A percentile compares a stretch with the other conserved stretches of the same genome.
Evolutionary conservation across 768 basidiomycete species (phyloP).

Genomic region (Lentinula guzmanii): DNA sequence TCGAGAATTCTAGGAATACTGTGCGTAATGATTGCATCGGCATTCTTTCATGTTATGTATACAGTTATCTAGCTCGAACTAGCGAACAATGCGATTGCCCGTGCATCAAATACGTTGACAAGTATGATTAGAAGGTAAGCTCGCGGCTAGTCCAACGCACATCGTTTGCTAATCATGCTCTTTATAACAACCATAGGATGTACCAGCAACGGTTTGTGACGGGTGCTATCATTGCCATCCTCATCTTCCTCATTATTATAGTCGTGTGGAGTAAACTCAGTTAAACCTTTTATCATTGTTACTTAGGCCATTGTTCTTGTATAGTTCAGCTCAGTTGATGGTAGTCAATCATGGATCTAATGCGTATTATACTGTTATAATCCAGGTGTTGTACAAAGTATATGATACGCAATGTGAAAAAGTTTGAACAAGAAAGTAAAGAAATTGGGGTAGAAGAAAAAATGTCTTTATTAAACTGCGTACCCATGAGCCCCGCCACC

Average conservation of each 20-base stretch:
- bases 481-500: conserved; percentile 20
- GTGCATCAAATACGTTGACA: conserved; percentile 87
- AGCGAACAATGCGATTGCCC: conserved; percentile 86
- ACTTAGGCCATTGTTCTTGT: conserved; percentile 12
- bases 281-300: conserved; percentile 17
- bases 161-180: conserved; percentile 19
- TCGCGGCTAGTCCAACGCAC: background rate
- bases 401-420: background rate
- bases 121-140: conserved; percentile 93
- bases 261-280: conserved; percentile 77
- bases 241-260: conserved; percentile 76
- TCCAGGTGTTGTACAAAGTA: conserved; percentile 3
- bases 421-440: conserved; percentile 4
- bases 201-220: conserved; percentile 93
- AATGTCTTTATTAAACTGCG: conserved; percentile 4
- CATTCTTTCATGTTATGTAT: background rate
- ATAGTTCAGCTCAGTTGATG: background rate
- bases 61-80: conserved; percentile 55
- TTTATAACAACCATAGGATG: conserved; percentile 60
- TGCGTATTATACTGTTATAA: conserved; percentile 4
- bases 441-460: background rate
- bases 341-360: background rate
- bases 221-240: conserved; percentile 76
- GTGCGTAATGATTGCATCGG: conserved; percentile 34
- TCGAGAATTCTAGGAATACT: conserved; percentile 87